Percentiles rank a stretch among this genome's conserved stretches.
phyloP scores from a whole-genome alignment of 495 filamentous ascomycete species.

The Penicillium lagena region DNA sequence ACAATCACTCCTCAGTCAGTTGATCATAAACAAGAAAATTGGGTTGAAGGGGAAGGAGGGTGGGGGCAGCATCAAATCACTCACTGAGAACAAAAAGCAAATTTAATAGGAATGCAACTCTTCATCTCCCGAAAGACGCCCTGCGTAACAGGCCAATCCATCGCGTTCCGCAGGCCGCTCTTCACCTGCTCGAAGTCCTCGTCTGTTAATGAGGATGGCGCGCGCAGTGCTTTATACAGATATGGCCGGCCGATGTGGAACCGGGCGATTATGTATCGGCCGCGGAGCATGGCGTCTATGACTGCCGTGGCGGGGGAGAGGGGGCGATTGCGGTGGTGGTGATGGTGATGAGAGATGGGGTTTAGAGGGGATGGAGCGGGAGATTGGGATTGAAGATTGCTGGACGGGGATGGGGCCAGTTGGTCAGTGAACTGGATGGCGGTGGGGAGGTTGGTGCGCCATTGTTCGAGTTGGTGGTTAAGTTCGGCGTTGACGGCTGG shows the following conservation, averaged over 20 bases:
- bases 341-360: conserved; percentile 10
- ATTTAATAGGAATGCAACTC: conserved; percentile 41
- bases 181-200: conserved; percentile 39
- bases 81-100: conserved; percentile 44
- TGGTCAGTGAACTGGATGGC: conserved; percentile 31
- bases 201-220: conserved; percentile 31
- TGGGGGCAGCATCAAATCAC: conserved; percentile 4
- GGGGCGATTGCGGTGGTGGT: conserved; percentile 18
- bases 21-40: not conserved
- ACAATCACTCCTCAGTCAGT: too few species aligned
- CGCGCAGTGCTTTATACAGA: conserved; percentile 40
- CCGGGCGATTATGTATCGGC: conserved; percentile 38
- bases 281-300: conserved; percentile 41
- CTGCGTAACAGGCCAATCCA: conserved; percentile 39
- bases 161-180: conserved; percentile 35
- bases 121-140: conserved; percentile 42
- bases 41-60: not conserved
- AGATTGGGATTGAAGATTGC: conserved; percentile 4
- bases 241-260: conserved; percentile 46
- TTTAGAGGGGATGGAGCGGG: conserved; percentile 17
- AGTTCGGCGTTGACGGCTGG: conserved; percentile 40
- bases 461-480: conserved; percentile 41
- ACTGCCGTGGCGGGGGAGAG: conserved; percentile 34
- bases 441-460: conserved; percentile 38
- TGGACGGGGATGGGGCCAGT: conserved; percentile 11